Evolutionary conservation across 1,284 basidiomycete species (phyloP).

Genomic region (Meripilus lineatus): DNA sequence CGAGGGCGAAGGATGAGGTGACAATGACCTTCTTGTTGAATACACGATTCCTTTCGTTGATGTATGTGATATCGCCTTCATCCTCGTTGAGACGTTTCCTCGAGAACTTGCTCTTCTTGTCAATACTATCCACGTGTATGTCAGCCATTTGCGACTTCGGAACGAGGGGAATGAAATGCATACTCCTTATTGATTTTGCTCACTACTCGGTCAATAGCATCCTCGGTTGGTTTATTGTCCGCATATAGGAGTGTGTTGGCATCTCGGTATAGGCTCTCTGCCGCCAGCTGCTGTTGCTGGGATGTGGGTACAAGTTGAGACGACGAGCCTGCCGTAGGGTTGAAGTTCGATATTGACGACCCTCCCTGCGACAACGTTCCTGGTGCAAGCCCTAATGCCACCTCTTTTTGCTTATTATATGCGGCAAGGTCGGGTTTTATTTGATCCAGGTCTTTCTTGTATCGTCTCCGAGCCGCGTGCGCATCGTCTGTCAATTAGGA

Average conservation of each 20-base stretch:
- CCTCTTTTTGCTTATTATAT: constrained; percentile 86
- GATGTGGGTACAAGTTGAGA: constrained; percentile 42
- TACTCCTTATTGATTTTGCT: constrained; percentile 92
- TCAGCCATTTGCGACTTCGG: constrained; percentile 7
- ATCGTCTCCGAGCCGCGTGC: constrained; percentile 82
- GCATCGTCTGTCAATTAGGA: constrained; percentile 69
- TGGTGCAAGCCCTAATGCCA: constrained; percentile 69
- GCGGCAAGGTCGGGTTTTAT: constrained; percentile 83
- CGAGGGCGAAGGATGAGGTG: background rate
- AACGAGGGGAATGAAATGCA: constrained; percentile 34
- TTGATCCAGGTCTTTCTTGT: constrained; percentile 85
- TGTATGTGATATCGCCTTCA: constrained; percentile 95
- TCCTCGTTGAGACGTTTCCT: constrained; percentile 87
- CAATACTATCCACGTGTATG: constrained; percentile 49
- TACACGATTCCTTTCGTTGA: constrained; percentile 97
- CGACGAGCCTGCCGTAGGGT: constrained; percentile 41
- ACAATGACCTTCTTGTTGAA: constrained; percentile 92
- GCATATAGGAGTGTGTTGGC: constrained; percentile 90
- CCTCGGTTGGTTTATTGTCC: constrained; percentile 90
- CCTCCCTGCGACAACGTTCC: constrained; percentile 50
- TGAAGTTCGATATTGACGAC: constrained; percentile 44
- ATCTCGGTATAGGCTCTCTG: constrained; percentile 83
- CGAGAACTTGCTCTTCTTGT: constrained; percentile 84
- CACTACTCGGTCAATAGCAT: constrained; percentile 91
- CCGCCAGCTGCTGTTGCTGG: constrained; percentile 62